phyloP scores from a whole-genome alignment of 192 early-diverging fungal species.

The Umbelopsis sp. region DNA sequence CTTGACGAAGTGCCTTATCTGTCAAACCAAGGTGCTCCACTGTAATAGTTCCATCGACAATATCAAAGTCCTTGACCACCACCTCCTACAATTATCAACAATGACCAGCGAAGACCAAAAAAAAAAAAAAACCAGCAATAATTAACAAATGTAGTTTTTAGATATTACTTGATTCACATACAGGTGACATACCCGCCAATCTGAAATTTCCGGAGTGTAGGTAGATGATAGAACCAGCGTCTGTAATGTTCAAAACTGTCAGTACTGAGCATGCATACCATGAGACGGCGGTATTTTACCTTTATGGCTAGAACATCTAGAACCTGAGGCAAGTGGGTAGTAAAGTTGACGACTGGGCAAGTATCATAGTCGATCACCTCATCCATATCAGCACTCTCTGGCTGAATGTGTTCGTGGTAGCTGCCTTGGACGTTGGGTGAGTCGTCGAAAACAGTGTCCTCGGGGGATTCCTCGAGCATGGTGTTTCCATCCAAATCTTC shows the following conservation, averaged over 20 bases:
- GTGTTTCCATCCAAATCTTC: conserved; percentile 17
- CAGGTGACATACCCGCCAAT: conserved; percentile 3
- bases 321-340: background rate
- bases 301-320: conserved; percentile 16
- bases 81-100: background rate
- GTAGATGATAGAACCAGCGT: conserved; percentile 3
- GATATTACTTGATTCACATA: too few relatives aligned
- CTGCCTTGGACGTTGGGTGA: too few relatives aligned
- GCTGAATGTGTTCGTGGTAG: background rate
- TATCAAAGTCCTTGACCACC: conserved; percentile 10
- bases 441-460: background rate
- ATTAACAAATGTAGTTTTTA: too few relatives aligned
- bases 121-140: background rate
- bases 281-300: background rate
- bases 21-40: conserved; percentile 8
- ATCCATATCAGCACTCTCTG: conserved; percentile 10
- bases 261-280: background rate
- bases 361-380: conserved; percentile 8
- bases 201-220: conserved; percentile 11
- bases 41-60: conserved; percentile 3
- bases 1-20: conserved; percentile 5
- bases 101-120: background rate
- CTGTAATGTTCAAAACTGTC: background rate
- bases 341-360: conserved; percentile 5
- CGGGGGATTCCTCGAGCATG: background rate